These are phyloP conservation scores for Jatropha podagrica DNA, from an alignment of 441 rosid species.

Conservation along the genomic window DNA sequence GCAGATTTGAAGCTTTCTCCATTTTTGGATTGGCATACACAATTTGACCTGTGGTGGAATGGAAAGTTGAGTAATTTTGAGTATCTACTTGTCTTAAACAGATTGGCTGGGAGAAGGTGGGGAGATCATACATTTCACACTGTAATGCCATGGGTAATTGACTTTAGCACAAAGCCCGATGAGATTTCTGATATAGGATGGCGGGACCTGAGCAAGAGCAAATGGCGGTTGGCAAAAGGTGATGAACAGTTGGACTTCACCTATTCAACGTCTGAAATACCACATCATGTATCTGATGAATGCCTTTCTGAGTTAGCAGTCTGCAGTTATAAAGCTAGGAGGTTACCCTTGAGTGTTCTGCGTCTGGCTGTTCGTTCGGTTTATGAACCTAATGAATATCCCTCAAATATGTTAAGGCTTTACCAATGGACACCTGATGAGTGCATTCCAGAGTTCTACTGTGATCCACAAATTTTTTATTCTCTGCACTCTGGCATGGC, in stretches of 20 bases:
- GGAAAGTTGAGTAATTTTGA: conserved; percentile 93
- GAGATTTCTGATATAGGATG: conserved; percentile 74
- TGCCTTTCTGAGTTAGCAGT: conserved; percentile 98
- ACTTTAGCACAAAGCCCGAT: conserved; percentile 80
- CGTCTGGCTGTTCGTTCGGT: conserved; percentile 93
- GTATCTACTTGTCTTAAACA: conserved; percentile 79
- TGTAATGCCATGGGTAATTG: conserved; percentile 97
- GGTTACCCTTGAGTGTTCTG: conserved; percentile 86
- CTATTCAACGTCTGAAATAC: conserved; percentile 84
- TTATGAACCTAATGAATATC: conserved; percentile 98
- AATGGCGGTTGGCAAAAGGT: conserved; percentile 97
- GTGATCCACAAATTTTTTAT: conserved; percentile 72
- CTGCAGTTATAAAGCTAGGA: conserved; percentile 98
- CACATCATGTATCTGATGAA: conserved; percentile 98
- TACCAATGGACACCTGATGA: conserved; percentile 99
- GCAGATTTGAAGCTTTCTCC: conserved; percentile 63
- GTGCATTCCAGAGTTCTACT: conserved; percentile 96
- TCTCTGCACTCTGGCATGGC: conserved; percentile 86
- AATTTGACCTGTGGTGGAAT: conserved; percentile 81
- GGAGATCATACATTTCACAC: conserved; percentile 94
- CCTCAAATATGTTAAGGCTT: conserved; percentile 91
- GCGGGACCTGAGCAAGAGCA: conserved; percentile 95
- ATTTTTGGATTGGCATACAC: conserved; percentile 61
- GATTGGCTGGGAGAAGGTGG: conserved; percentile 95
- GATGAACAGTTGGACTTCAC: conserved; percentile 98